A percentile compares a stretch with the other conserved stretches of the same genome.
phyloP scores from a whole-genome alignment of 805 yeast genomes.

The Saccharomyces paradoxus region DNA sequence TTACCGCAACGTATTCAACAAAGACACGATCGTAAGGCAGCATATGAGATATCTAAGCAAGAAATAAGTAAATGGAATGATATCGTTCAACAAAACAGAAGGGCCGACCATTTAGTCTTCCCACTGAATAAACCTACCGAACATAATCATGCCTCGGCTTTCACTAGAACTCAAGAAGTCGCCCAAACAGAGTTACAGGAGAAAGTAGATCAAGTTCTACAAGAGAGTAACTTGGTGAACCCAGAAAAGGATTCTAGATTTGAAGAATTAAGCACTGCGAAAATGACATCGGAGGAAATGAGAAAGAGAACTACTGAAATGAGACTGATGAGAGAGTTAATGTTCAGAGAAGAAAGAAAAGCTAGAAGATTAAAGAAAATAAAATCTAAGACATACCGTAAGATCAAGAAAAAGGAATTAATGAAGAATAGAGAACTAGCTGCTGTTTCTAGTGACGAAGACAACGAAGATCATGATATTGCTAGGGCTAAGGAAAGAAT shows the following conservation, averaged over 20 bases:
- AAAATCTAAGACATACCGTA: constrained; percentile 82
- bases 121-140: constrained; percentile 44
- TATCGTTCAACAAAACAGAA: constrained; percentile 65
- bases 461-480: constrained; percentile 57
- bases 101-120: constrained; percentile 77
- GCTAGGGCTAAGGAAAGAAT: constrained; percentile 87
- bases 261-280: constrained; percentile 78
- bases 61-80: constrained; percentile 89
- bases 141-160: constrained; percentile 46
- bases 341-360: constrained; percentile 90
- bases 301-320: constrained; percentile 69
- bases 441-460: constrained; percentile 38
- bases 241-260: constrained; percentile 74
- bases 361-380: constrained; percentile 90
- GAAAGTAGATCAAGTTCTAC: constrained; percentile 52
- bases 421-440: constrained; percentile 61
- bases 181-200: constrained; percentile 57
- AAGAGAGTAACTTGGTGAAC: constrained; percentile 58
- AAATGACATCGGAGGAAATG: constrained; percentile 73
- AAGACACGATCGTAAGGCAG: constrained; percentile 79
- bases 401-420: constrained; percentile 78
- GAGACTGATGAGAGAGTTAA: constrained; percentile 86
- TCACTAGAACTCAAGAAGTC: constrained; percentile 37
- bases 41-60: constrained; percentile 79
- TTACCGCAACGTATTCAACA: constrained; percentile 79